These are phyloP conservation scores for Neofusicoccum parvum DNA, from an alignment of 2,329 filamentous ascomycete genomes.

Conservation along the genomic window DNA sequence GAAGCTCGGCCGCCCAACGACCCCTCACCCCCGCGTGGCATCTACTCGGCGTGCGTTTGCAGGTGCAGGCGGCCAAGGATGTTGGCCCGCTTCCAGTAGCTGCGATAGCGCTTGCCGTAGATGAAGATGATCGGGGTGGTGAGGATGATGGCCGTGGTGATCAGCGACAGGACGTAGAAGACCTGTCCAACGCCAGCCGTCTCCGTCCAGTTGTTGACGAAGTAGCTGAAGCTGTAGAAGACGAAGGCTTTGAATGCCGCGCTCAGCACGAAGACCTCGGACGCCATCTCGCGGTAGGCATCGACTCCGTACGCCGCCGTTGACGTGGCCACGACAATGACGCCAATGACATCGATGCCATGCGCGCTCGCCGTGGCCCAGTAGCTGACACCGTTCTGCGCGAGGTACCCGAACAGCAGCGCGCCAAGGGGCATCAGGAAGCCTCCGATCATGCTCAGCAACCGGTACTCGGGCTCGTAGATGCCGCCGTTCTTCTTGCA, in stretches of 20 bases:
- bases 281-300: slow-evolving; percentile 44
- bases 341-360: slow-evolving; percentile 38
- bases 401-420: slow-evolving; percentile 43
- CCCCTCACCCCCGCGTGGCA: background rate
- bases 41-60: slow-evolving; percentile 8
- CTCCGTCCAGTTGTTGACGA: slow-evolving; percentile 47
- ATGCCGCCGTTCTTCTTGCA: slow-evolving; percentile 29
- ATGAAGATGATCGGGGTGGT: slow-evolving; percentile 37
- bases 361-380: slow-evolving; percentile 39
- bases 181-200: slow-evolving; percentile 38
- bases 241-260: slow-evolving; percentile 51
- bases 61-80: slow-evolving; percentile 36
- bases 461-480: slow-evolving; percentile 32
- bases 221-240: slow-evolving; percentile 47
- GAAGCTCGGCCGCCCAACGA: background rate
- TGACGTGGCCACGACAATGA: slow-evolving; percentile 35
- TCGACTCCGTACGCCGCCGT: slow-evolving; percentile 43
- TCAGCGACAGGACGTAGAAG: slow-evolving; percentile 42
- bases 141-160: slow-evolving; percentile 29
- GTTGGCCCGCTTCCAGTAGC: slow-evolving; percentile 38
- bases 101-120: slow-evolving; percentile 38
- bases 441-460: slow-evolving; percentile 20
- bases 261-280: slow-evolving; percentile 47
- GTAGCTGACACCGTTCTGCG: slow-evolving; percentile 24
- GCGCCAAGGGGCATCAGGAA: slow-evolving; percentile 38